Percentiles rank a stretch among this genome's conserved stretches.
These are phyloP conservation scores for Auricularia sp. DNA, from an alignment of 768 basidiomycete genomes.

Conservation along the genomic window DNA sequence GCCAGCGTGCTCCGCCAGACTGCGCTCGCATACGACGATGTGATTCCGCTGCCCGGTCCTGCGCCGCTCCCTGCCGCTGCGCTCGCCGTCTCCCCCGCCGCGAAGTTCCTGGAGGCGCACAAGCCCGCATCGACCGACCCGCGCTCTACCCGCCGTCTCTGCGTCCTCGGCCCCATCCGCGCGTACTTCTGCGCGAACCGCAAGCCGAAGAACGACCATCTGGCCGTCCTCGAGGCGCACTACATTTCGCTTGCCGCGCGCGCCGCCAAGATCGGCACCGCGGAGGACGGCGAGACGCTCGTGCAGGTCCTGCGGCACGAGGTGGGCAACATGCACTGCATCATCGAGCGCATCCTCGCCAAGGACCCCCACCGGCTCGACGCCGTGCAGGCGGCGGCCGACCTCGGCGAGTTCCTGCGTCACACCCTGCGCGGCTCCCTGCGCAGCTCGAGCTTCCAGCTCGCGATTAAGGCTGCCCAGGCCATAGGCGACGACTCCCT, in stretches of 20 bases:
- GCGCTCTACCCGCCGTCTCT: background rate
- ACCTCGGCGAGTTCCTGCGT: background rate
- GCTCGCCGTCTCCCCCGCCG: background rate
- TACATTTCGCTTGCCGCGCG: background rate
- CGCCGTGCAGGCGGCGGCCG: background rate
- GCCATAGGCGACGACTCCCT: background rate
- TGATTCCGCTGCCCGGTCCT: background rate
- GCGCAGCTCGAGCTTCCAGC: background rate
- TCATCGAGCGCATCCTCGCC: background rate
- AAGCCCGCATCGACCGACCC: background rate
- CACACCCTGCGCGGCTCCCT: background rate
- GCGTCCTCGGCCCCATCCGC: background rate
- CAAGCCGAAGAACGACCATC: background rate
- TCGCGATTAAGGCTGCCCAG: background rate
- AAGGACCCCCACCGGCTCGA: background rate
- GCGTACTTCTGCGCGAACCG: background rate
- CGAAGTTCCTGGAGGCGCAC: background rate
- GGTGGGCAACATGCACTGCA: background rate
- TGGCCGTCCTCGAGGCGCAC: background rate
- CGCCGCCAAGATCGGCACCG: background rate
- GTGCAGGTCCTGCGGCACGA: background rate
- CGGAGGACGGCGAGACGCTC: conserved; percentile 1
- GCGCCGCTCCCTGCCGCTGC: background rate
- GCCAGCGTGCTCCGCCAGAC: conserved; percentile 1
- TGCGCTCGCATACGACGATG: background rate